Evolutionary conservation across 129 eudicot genomes (phyloP), one percentile per base, ranked within the genome.

Genomic region (Lactuca saligna): DNA sequence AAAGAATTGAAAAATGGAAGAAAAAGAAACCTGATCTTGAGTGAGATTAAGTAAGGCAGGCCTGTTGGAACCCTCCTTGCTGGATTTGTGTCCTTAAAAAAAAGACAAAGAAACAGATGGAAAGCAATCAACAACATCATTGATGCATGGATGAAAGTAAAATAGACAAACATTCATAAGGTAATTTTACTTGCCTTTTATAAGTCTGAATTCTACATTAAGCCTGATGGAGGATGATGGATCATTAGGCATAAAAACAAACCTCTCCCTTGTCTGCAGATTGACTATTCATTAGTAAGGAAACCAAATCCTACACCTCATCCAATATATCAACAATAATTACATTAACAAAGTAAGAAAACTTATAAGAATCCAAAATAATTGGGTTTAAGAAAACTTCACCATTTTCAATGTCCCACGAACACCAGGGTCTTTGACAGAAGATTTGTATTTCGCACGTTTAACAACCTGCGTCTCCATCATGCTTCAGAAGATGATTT

Each of bases 351-450:
- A 44, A 32, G 46, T 41, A 29, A 3, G 20, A 13, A 50, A 50
- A 38, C 20, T 34, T 10, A 46, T 5, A 41, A 17, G 42, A 14
- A 32, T 39, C 44, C 44, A 7, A 39, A 8, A 46, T 2, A 29
- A 39, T 41, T 67, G n/a, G 7, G 54, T 37, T 53, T n/a, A 44
- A 25, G 39, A 42, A 3, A 6, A 9, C 12, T 15, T 41, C 73
- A 91, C 96, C 97, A 91, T 71, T 16, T 72, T 76, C 70, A 91
- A 73, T 16, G 84, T 82, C 14, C 97, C 97, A 57, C 85, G 87
- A 16, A 75, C 71, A 14, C 97, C 97, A 54, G 94, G 84, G 59
- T 78, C 93, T 70, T 88, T 88, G 31, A 77, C 80, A 0, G 93
- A 69, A 3, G 96, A 66, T 69, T 91, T 91, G 56, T 80, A 86